phyloP scores from a whole-genome alignment of 345 rosid genomes.

The Camelina hispida region DNA sequence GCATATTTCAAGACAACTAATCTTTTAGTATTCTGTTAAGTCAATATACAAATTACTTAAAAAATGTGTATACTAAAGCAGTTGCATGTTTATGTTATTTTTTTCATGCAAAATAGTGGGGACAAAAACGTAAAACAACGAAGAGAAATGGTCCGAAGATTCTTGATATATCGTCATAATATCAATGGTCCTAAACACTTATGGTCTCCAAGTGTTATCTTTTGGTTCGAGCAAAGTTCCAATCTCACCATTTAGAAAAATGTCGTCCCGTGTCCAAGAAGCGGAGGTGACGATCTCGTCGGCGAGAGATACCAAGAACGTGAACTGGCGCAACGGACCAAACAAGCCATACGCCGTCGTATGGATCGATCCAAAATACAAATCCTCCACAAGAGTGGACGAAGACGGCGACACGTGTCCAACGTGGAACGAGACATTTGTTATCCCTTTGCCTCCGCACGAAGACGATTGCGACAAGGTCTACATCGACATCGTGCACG shows the following conservation, averaged over 20 bases:
- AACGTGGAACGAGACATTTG: conserved; percentile 64
- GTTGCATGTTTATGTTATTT: background rate
- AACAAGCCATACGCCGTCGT: conserved; percentile 69
- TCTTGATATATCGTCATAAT: conserved; percentile 1
- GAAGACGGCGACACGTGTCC: conserved; percentile 70
- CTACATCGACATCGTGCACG: conserved; percentile 73
- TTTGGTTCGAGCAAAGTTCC: background rate
- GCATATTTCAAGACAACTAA: conserved; percentile 1
- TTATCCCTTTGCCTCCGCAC: conserved; percentile 49
- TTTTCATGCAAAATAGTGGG: background rate
- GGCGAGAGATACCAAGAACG: conserved; percentile 79
- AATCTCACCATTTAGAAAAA: background rate
- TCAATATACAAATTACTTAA: too few species aligned
- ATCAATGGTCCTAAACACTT: conserved; percentile 5
- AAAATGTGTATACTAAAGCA: too few species aligned
- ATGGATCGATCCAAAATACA: conserved; percentile 67
- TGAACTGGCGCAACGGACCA: conserved; percentile 85
- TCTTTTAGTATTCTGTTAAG: too few species aligned
- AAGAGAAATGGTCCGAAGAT: conserved; percentile 17
- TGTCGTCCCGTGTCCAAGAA: conserved; percentile 45
- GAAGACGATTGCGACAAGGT: conserved; percentile 46
- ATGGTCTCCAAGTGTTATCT: background rate
- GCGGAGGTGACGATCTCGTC: conserved; percentile 61
- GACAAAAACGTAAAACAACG: conserved; percentile 26
- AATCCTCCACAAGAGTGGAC: conserved; percentile 66